Percentiles rank a stretch among this genome's conserved stretches.
phyloP scores from a whole-genome alignment of 768 basidiomycete species.

The Sutorius australiensis region DNA sequence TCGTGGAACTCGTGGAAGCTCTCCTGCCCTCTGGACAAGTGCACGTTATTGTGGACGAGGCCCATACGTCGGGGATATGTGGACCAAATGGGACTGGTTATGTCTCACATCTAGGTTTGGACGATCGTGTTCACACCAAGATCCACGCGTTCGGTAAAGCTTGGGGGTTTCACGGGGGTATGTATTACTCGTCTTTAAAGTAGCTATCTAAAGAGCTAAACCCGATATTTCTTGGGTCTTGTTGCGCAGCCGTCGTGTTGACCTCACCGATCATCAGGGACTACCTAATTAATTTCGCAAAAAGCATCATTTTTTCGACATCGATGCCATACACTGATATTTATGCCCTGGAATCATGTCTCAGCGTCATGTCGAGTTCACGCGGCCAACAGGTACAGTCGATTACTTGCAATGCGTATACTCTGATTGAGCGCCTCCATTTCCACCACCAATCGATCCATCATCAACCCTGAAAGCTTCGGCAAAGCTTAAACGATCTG shows the following conservation, averaged over 20 bases:
- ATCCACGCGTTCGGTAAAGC: slow-evolving; percentile 55
- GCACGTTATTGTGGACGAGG: slow-evolving; percentile 54
- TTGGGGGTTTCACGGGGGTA: slow-evolving; percentile 23
- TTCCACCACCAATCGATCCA: neutral
- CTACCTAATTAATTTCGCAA: slow-evolving; percentile 21
- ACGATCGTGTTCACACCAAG: slow-evolving; percentile 40
- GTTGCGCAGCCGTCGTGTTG: slow-evolving; percentile 16
- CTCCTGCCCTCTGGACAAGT: slow-evolving; percentile 35
- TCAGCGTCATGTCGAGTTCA: slow-evolving; percentile 11
- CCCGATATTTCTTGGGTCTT: neutral
- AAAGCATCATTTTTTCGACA: slow-evolving; percentile 21
- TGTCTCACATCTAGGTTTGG: slow-evolving; percentile 40
- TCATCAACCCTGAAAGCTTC: slow-evolving; percentile 11
- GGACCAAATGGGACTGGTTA: slow-evolving; percentile 45
- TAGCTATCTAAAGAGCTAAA: neutral
- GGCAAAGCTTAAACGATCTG: slow-evolving; percentile 5
- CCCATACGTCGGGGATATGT: slow-evolving; percentile 54
- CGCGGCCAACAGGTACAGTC: slow-evolving; percentile 19
- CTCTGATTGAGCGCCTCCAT: neutral
- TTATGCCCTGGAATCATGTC: slow-evolving; percentile 42
- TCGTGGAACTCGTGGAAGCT: slow-evolving; percentile 38
- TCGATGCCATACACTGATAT: slow-evolving; percentile 19
- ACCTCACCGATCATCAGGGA: slow-evolving; percentile 15
- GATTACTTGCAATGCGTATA: neutral
- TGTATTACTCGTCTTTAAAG: neutral